Evolutionary conservation across 1,284 basidiomycete genomes (phyloP), one percentile per base, ranked within the genome.

Genomic region (Ustilago bromivora): DNA sequence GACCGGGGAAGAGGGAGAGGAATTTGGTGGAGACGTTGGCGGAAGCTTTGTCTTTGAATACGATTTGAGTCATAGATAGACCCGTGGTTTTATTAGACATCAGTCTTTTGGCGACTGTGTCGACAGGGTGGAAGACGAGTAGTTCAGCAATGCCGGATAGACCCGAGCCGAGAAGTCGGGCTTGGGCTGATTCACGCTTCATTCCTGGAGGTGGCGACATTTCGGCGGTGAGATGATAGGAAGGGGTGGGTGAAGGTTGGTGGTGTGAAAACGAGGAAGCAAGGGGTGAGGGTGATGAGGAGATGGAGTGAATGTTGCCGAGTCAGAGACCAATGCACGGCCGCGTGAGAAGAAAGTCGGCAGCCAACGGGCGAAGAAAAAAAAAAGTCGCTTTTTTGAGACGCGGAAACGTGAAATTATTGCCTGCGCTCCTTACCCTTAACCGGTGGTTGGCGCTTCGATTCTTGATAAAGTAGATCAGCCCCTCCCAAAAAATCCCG

Each of bases 31-130:
- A 84, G 8, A 81, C 57, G n/a, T 68, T 61, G 7, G 94, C 92
- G 2, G 89, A 86, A 6, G 95, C 93, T 60, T 93, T 89, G 63
- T 96, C 92, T 60, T 92, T 91, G 90, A 99, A 99, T 86, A 99
- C 90, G 88, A 98, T 19, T 89, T 89, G 47, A 38, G 92, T 90
- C 77, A 93, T 91, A 90, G 75, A 75, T 13, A 71, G 61, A 17
- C 76, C 64, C 1, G 67, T 47, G 17, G 71, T 62, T 69, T 85
- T 86, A 91, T 98, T 98, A 86, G 94, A 95, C 96, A 98, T 98
- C 72, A 99, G 88, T 49, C 96, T 92, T 88, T 99, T 99, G 23
- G 96, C 95, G 69, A 98, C 92, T 1, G 96, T 99, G 88, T 98
- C 96, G 67, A 87, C 86, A 13, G 87, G 86, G 74, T 87, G 87